These are phyloP conservation scores for Fusarium veterinarium DNA, from an alignment of 2,329 filamentous ascomycete genomes.

Conservation along the genomic window DNA sequence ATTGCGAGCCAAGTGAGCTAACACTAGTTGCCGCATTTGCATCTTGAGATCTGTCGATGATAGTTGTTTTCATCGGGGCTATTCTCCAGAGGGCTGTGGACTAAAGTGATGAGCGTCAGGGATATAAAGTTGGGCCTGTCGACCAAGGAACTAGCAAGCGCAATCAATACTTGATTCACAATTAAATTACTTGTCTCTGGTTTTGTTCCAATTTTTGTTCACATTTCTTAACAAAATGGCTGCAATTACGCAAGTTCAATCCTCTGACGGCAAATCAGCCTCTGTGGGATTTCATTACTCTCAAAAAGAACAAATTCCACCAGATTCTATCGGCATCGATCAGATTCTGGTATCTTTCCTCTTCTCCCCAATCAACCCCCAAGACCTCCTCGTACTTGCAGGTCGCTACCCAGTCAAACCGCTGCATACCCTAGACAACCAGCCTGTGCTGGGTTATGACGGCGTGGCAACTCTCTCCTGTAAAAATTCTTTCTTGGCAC, in stretches of 20 bases:
- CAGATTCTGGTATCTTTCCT: slow-evolving; percentile 6
- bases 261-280: not conserved
- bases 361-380: slow-evolving; percentile 25
- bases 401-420: slow-evolving; percentile 27
- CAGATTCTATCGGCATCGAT: not conserved
- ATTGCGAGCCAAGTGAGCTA: not conserved
- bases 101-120: not conserved
- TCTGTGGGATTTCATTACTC: not conserved
- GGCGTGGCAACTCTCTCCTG: too few species aligned
- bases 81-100: not conserved
- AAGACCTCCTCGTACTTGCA: slow-evolving; percentile 22
- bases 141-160: not conserved
- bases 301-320: not conserved
- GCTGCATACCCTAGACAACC: not conserved
- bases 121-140: not conserved
- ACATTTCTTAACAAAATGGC: not conserved
- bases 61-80: too few species aligned
- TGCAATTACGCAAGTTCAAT: not conserved
- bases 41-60: not conserved
- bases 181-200: rapidly evolving
- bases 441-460: slow-evolving; percentile 14
- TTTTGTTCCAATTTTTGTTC: rapidly evolving
- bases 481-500: too few species aligned
- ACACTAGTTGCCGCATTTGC: not conserved
- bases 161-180: not conserved